Conservation (phyloP, 1,284 basidiomycete species). For the Boletus sp. region DNA sequence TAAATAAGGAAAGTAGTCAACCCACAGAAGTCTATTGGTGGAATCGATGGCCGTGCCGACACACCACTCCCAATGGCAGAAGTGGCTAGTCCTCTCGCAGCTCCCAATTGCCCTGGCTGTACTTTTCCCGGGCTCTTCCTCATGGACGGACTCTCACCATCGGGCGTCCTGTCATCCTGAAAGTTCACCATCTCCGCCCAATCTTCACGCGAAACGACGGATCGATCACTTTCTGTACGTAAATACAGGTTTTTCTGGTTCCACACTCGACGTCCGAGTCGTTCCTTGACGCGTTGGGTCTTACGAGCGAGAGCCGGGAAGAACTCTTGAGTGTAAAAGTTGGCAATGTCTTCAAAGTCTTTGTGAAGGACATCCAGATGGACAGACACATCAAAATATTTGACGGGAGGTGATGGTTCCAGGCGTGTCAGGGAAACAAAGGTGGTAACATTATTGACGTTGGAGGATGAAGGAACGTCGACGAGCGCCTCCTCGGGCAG, state of each 20-base stretch:
- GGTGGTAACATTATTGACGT: constrained; percentile 35
- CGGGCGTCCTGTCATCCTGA: constrained; percentile 1
- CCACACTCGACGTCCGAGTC: constrained; percentile 69
- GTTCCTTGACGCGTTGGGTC: constrained; percentile 59
- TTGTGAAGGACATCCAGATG: constrained; percentile 54
- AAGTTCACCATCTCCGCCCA: constrained; percentile 42
- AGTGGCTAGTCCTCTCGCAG: constrained; percentile 7
- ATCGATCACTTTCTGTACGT: constrained; percentile 29
- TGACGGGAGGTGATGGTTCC: constrained; percentile 23
- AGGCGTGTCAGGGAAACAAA: constrained; percentile 3
- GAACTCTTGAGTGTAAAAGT: constrained; percentile 39
- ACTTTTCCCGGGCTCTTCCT: background rate
- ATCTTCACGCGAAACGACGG: constrained; percentile 29
- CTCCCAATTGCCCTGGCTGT: constrained; percentile 1
- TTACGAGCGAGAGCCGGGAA: constrained; percentile 47
- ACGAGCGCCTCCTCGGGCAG: background rate
- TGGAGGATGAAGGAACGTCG: constrained; percentile 26
- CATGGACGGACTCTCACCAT: constrained; percentile 1
- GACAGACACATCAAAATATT: constrained; percentile 49
- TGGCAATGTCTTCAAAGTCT: constrained; percentile 48
- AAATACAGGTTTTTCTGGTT: constrained; percentile 52
- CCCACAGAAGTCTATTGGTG: constrained; percentile 26
- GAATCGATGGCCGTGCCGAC: constrained; percentile 1
- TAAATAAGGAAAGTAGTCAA: constrained; percentile 6
- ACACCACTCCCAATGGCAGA: background rate